Base-by-base conservation (phyloP, 805 yeast species). In the Starmera dryadoides region DNA sequence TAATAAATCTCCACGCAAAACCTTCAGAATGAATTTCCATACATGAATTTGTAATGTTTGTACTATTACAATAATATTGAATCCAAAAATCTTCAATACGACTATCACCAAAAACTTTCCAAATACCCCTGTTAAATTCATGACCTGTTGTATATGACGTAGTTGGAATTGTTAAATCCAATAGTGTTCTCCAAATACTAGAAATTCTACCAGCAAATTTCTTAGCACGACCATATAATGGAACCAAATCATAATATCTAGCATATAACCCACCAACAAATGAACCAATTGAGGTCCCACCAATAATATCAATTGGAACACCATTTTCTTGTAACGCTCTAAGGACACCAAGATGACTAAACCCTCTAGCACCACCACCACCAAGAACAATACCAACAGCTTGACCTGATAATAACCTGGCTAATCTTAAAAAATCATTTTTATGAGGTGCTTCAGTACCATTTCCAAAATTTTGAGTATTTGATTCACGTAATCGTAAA, bases 51-150 rank as follows among this genome's bases (percentile, higher is more conserved):
- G 98, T 93, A 38, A 91, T 86, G 56, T 91, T 91, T 14, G 98
- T 91, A 1, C 98, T 86, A 56, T 93, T 91, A 53, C 93, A 80
- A 56, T 77, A 91, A 58, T 76, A 91, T 44, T 74, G 79, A 43
- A 91, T 72, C 98, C 98, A 91, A 58, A 91, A 91, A 56, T 91
- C 98, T 57, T 91, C 98, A 47, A 91, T 87, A 52, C 96, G 80
- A 12, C 81, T 74, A 46, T 86, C 91, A 1, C 98, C 97, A 64
- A 91, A 85, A 0, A 86, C 77, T 59, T 93, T 91, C 96, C 97
- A 93, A n/a, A 91, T 77, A 36, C 98, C 98, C 48, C 98, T 70
- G 59, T 91, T 91, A 61, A 91, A 91, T 59, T 88, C 98, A 60
- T 93, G 96, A 1, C 98, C 98, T 1, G 98, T 93, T 10, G 95